Evolutionary conservation across 176 grass and related monocot genomes (phyloP).

Genomic region (Microstegium vimineum): DNA sequence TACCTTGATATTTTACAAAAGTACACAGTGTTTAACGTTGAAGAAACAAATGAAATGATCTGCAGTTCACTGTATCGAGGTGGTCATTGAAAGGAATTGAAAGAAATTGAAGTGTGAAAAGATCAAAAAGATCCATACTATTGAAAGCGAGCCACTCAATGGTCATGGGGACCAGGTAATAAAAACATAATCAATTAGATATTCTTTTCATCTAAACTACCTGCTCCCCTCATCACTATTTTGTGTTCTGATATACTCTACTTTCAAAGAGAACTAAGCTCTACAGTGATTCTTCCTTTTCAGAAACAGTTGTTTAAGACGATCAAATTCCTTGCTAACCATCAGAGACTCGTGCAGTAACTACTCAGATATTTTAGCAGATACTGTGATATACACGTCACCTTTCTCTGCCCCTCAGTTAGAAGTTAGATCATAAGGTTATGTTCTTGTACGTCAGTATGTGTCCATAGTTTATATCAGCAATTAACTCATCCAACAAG

Average conservation of each 20-base stretch:
- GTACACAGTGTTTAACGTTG: not conserved
- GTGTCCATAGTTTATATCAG: constrained; percentile 44
- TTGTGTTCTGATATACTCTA: not conserved
- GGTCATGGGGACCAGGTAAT: constrained; percentile 34
- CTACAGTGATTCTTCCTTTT: not conserved
- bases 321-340: not conserved
- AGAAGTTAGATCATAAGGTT: constrained; percentile 1
- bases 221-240: not conserved
- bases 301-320: not conserved
- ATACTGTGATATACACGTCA: not conserved
- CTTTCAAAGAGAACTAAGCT: not conserved
- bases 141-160: constrained; percentile 13
- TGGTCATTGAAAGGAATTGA: not conserved
- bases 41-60: constrained; percentile 3
- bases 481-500: constrained; percentile 17
- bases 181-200: constrained; percentile 18
- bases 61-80: constrained; percentile 9
- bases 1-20: constrained; percentile 25
- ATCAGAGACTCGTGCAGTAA: not conserved
- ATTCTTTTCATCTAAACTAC: not conserved
- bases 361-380: constrained; percentile 28
- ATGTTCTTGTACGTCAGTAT: not conserved
- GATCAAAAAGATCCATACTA: not conserved
- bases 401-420: not conserved
- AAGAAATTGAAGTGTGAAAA: constrained; percentile 32